Evolutionary conservation across 495 filamentous ascomycete species (phyloP).

Genomic region (Penicillium ochrochloron): DNA sequence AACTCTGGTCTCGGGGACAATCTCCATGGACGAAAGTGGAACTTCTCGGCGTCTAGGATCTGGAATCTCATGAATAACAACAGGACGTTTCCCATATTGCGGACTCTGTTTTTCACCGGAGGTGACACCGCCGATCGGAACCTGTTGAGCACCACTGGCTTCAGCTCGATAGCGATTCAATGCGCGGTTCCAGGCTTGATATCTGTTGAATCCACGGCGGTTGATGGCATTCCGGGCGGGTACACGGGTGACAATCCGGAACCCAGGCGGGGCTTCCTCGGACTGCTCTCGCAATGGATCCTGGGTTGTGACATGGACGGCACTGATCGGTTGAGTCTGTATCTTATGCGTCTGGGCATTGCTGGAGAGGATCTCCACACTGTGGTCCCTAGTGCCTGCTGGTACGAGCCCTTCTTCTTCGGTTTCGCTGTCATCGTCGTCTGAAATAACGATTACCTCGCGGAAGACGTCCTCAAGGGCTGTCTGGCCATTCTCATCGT

Average conservation of each 20-base stretch:
- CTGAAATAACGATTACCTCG: constrained; percentile 81
- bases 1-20: constrained; percentile 17
- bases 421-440: constrained; percentile 71
- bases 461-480: constrained; percentile 80
- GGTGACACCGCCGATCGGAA: constrained; percentile 8
- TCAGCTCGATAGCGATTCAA: constrained; percentile 44
- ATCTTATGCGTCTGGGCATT: constrained; percentile 40
- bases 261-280: constrained; percentile 46
- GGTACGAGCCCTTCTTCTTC: constrained; percentile 43
- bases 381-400: constrained; percentile 34
- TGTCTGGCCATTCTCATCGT: constrained; percentile 75
- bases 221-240: constrained; percentile 40
- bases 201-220: constrained; percentile 54
- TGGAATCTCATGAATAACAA: constrained; percentile 23
- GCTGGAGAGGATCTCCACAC: constrained; percentile 47
- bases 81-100: constrained; percentile 28
- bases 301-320: constrained; percentile 21
- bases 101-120: constrained; percentile 27
- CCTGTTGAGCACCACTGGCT: constrained; percentile 25
- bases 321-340: constrained; percentile 35
- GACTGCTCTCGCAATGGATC: constrained; percentile 35
- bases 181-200: constrained; percentile 54
- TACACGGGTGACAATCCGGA: constrained; percentile 35
- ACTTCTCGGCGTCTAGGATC: constrained; percentile 21
- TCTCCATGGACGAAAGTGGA: constrained; percentile 16